A percentile compares a stretch with the other conserved stretches of the same genome.
phyloP scores from a whole-genome alignment of 768 basidiomycete genomes.

The Lentinula aciculospora region DNA sequence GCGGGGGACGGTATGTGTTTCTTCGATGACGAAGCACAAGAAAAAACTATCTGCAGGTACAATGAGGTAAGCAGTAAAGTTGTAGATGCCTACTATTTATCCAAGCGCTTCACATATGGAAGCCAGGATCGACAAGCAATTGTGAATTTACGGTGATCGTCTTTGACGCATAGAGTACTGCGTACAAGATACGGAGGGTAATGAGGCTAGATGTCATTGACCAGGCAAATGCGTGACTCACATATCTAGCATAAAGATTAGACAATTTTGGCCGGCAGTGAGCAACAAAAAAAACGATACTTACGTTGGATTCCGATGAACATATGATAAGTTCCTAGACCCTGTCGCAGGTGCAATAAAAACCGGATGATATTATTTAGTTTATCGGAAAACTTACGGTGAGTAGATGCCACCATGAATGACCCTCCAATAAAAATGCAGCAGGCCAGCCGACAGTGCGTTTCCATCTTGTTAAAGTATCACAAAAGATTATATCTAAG shows the following conservation, averaged over 20 bases:
- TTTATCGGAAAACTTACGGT: conserved; percentile 37
- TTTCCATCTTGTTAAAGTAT: conserved; percentile 51
- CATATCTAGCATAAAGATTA: conserved; percentile 28
- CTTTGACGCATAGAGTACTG: conserved; percentile 59
- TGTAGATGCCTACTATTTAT: conserved; percentile 14
- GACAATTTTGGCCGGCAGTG: not conserved
- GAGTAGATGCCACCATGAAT: conserved; percentile 73
- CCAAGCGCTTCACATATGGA: conserved; percentile 37
- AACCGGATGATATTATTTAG: not conserved
- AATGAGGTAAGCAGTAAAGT: not conserved
- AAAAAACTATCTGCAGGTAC: not conserved
- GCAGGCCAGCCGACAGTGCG: conserved; percentile 52
- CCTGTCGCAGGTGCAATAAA: conserved; percentile 20
- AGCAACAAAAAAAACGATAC: conserved; percentile 12
- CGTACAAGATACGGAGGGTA: not conserved
- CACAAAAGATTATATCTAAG: conserved; percentile 74
- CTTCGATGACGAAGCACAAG: too few species aligned
- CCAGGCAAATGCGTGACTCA: conserved; percentile 19
- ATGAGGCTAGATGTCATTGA: conserved; percentile 16
- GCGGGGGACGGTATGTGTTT: not conserved
- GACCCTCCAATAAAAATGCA: conserved; percentile 66
- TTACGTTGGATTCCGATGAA: conserved; percentile 48
- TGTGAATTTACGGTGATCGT: conserved; percentile 44
- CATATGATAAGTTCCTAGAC: conserved; percentile 46
- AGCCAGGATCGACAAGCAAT: conserved; percentile 38